Percentiles rank a stretch among this genome's conserved stretches.
phyloP scores from a whole-genome alignment of 305 asterid genomes.

The Fraxinus angustifolia region DNA sequence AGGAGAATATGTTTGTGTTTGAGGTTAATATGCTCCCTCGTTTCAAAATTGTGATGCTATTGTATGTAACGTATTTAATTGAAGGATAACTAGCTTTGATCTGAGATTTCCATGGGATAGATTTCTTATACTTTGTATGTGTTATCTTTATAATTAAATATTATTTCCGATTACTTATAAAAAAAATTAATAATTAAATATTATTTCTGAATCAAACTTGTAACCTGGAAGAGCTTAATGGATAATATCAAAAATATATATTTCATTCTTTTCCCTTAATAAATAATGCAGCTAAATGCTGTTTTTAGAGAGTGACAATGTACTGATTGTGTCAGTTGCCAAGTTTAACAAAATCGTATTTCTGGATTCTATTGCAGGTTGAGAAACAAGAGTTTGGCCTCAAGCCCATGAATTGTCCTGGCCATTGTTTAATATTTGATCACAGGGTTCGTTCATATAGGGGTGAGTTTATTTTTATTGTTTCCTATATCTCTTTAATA shows the following conservation, averaged over 20 bases:
- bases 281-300: background rate
- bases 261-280: background rate
- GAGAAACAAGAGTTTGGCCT: constrained; percentile 96
- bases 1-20: constrained; percentile 95
- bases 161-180: background rate
- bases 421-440: constrained; percentile 93
- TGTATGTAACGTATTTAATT: background rate
- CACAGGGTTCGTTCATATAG: constrained; percentile 95
- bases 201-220: background rate
- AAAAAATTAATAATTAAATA: background rate
- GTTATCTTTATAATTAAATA: background rate
- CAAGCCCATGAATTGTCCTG: constrained; percentile 99
- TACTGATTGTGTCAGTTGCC: constrained; percentile 12
- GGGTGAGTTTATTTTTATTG: constrained; percentile 42
- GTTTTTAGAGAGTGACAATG: background rate
- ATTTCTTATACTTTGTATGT: background rate
- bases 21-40: constrained; percentile 44
- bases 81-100: background rate
- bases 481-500: background rate
- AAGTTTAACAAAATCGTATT: constrained; percentile 10
- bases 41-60: background rate
- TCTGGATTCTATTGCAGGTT: constrained; percentile 50
- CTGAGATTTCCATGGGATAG: background rate
- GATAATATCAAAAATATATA: background rate
- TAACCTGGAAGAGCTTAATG: background rate